Evolutionary conservation across 441 rosid species (phyloP), one percentile per base, ranked within the genome.

Genomic region (Corymbia citriodora): DNA sequence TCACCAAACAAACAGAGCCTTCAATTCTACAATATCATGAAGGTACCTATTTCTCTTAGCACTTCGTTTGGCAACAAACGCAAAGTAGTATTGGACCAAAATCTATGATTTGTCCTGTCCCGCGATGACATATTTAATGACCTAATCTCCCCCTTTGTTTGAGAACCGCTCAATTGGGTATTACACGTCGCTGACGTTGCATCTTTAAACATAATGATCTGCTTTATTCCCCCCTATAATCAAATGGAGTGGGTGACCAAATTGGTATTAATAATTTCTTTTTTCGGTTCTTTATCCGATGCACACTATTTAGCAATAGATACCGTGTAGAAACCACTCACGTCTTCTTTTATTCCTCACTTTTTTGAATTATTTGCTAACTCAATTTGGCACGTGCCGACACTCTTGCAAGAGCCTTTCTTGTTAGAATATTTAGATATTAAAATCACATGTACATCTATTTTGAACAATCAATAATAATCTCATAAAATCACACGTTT

Each of bases 381-480:
- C 40, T 40, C 85, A 7, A 74, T 74, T 12, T 13, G 10, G n/a
- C 10, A 13, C 27, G 4, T 12, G 3, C 4, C 50, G 9, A 1
- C 83, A 7, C 27, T 10, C 15, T 40, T 21, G 50, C 16, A 11
- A 36, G 83, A 36, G 49, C 52, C 9, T 74, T 23, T 40, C 29
- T 45, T 2, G 2, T 74, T 9, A 3, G 3, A 74, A 74, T 74
- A 12, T 40, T 12, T 23, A 13, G 10, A 40, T 23, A 40, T 23
- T 11, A 40, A 79, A 59, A 74, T 0, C 16, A 79, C 3, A 0
- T 12, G 1, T 11, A 19, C 7, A 74, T 6, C 49, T 40, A 21
- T 40, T 21, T 19, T 3, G 8, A 19, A 10, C 0, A 19, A 40
- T 40, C 40, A 5, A 19, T 2, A 19, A 1, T 36, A 3, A 40